Evolutionary conservation across 2,329 filamentous ascomycete species (phyloP), one percentile per base, ranked within the genome.

Genomic region (Claviceps humidiphila): DNA sequence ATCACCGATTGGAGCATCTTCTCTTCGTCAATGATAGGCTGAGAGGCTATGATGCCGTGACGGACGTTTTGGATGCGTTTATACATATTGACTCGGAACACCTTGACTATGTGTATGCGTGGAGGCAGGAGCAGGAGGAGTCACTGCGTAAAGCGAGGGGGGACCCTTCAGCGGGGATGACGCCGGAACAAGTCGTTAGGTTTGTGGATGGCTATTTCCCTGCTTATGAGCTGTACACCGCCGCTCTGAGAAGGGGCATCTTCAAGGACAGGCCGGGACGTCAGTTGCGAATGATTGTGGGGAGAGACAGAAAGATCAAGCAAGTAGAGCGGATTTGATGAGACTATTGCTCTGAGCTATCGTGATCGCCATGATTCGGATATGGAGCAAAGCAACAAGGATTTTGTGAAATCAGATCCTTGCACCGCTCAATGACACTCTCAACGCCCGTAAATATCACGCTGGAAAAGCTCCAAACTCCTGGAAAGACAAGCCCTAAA

Each of bases 91-190:
- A 95, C 61, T 85, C 89, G 5, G 77, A 85, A 59, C 73, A 93
- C 58, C 74, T 80, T 4, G 72, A 74, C 49, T 90, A 82, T 62
- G 90, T 95, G 50, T 95, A 95, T 61, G 78, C 77, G 55, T 95
- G 90, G 90, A 80, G 89, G 14, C 71, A 82, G 59, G 75, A 95
- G 69, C 88, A 95, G 68, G 89, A 95, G 68, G 76, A 77, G 47
- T 77, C 77, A 54, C 72, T 95, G 60, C 78, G 85, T 24, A 71
- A 71, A 7, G 68, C 74, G 22, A 85, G 78, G 57, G 88, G 86
- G 8, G 67, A 69, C 45, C 61, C 65, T 20, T 58, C 58, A 16
- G 76, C 74, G 0, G 89, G 88, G 34, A 95, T 95, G 90, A 85
- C 80, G 1, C 83, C 87, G 58, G 84, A 88, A 52, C 78, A 91